Conservation (phyloP, 2,329 filamentous ascomycete species). For the Eutypa lata region DNA sequence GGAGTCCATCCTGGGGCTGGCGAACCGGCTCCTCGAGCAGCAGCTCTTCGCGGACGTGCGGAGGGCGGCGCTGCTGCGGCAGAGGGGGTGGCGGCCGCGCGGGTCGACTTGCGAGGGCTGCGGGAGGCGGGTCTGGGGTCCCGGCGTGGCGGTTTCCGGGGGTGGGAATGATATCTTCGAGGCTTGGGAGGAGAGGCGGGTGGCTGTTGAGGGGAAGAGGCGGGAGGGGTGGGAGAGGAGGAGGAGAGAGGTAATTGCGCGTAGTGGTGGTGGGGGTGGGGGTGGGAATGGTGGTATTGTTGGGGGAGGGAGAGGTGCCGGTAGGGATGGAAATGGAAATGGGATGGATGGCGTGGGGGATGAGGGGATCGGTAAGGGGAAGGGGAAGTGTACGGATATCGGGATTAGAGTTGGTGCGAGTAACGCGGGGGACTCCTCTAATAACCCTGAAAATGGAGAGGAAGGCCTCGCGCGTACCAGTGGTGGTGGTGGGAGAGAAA, state of each 20-base stretch:
- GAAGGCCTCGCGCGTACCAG: slow-evolving; percentile 36
- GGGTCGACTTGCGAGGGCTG: slow-evolving; percentile 88
- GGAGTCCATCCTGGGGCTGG: slow-evolving; percentile 79
- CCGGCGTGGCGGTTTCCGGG: slow-evolving; percentile 71
- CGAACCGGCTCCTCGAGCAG: slow-evolving; percentile 82
- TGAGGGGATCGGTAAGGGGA: slow-evolving; percentile 40
- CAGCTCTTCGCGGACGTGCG: slow-evolving; percentile 84
- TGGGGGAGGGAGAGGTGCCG: slow-evolving; percentile 37
- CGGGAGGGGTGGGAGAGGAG: slow-evolving; percentile 40
- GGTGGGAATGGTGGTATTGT: slow-evolving; percentile 26
- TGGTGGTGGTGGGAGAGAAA: slow-evolving; percentile 33
- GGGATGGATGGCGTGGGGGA: slow-evolving; percentile 21
- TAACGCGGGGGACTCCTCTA: slow-evolving; percentile 31
- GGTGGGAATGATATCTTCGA: slow-evolving; percentile 57
- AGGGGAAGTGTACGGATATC: slow-evolving; percentile 51
- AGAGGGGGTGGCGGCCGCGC: slow-evolving; percentile 84
- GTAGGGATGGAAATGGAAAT: too few species aligned
- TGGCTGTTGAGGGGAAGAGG: slow-evolving; percentile 43
- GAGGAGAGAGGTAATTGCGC: slow-evolving; percentile 12
- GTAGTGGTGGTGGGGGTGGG: slow-evolving; percentile 32
- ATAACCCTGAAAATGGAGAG: background rate
- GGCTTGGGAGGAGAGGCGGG: slow-evolving; percentile 69
- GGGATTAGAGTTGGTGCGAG: slow-evolving; percentile 3
- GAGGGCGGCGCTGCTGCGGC: slow-evolving; percentile 69
- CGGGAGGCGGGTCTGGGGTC: slow-evolving; percentile 80